Conservation (phyloP, 2,329 filamentous ascomycete genomes). For the Colletotrichum cereale region DNA sequence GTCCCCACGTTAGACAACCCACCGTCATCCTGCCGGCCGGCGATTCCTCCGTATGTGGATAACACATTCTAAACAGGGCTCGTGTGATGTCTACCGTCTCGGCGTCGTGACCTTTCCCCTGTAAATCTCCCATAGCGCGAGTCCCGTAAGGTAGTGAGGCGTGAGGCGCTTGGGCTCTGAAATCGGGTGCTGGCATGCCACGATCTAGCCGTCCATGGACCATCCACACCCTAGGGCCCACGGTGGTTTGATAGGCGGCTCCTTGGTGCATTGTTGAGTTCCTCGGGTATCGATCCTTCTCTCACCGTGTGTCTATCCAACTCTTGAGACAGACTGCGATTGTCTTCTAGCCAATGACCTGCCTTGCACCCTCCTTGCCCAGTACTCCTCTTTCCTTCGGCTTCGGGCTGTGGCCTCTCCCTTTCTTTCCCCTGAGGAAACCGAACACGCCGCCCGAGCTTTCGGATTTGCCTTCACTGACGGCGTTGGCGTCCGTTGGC, state of each 20-base stretch:
- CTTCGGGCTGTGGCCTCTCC: constrained; percentile 91
- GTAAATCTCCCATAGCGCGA: neutral
- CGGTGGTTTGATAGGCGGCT: neutral
- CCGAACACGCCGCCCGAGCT: constrained; percentile 87
- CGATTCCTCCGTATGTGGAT: neutral
- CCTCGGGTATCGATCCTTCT: constrained; percentile 35
- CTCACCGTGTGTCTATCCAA: constrained; percentile 25
- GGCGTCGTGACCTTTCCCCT: constrained; percentile 12
- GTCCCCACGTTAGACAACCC: neutral
- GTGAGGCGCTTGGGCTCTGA: constrained; percentile 6
- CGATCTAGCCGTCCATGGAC: constrained; percentile 13
- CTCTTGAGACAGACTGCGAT: constrained; percentile 13
- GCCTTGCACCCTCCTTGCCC: constrained; percentile 92
- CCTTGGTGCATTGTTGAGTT: constrained; percentile 19
- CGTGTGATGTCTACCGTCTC: neutral
- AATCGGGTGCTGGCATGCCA: constrained; percentile 14
- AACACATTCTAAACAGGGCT: constrained; percentile 3
- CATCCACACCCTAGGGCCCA: neutral
- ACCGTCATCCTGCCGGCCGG: neutral
- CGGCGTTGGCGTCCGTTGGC: constrained; percentile 72
- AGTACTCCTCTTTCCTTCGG: constrained; percentile 93
- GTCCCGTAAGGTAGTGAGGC: neutral
- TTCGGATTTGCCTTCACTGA: constrained; percentile 64
- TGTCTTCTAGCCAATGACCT: constrained; percentile 73
- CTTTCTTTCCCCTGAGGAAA: constrained; percentile 90